Evolutionary conservation across 495 filamentous ascomycete genomes (phyloP).

Genomic region (Podospora pseudoanserina): DNA sequence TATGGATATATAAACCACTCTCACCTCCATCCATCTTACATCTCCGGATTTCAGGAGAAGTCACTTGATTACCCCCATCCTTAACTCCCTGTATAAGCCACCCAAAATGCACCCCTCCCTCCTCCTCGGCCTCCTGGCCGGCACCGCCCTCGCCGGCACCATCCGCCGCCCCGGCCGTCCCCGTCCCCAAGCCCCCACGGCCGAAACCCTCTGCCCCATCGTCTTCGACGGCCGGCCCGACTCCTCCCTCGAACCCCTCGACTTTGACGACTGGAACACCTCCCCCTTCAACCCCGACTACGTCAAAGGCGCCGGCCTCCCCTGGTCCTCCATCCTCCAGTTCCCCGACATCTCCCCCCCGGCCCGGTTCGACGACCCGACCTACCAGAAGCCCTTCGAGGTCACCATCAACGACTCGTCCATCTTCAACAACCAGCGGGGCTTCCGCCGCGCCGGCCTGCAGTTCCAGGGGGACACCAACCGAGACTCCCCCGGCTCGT

Average conservation of each 20-base stretch:
- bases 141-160: conserved; percentile 4
- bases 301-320: conserved; percentile 42
- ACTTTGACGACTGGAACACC: conserved; percentile 43
- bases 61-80: background rate
- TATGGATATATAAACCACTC: background rate
- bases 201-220: conserved; percentile 40
- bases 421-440: conserved; percentile 53
- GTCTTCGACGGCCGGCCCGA: conserved; percentile 45
- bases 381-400: conserved; percentile 40
- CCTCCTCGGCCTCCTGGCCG: conserved; percentile 9
- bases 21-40: background rate
- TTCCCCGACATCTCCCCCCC: conserved; percentile 35
- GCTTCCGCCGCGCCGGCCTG: conserved; percentile 55
- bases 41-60: background rate
- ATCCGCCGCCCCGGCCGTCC: background rate
- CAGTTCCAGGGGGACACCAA: conserved; percentile 49
- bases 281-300: conserved; percentile 47
- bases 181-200: conserved; percentile 13
- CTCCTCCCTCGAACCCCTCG: conserved; percentile 26
- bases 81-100: background rate
- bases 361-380: conserved; percentile 41
- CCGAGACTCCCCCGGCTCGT: conserved; percentile 42
- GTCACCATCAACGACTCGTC: conserved; percentile 50
- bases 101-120: conserved; percentile 22
- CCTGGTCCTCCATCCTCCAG: conserved; percentile 45